Base-by-base conservation (phyloP, 2,329 filamentous ascomycete species). In the Nemania serpens region DNA sequence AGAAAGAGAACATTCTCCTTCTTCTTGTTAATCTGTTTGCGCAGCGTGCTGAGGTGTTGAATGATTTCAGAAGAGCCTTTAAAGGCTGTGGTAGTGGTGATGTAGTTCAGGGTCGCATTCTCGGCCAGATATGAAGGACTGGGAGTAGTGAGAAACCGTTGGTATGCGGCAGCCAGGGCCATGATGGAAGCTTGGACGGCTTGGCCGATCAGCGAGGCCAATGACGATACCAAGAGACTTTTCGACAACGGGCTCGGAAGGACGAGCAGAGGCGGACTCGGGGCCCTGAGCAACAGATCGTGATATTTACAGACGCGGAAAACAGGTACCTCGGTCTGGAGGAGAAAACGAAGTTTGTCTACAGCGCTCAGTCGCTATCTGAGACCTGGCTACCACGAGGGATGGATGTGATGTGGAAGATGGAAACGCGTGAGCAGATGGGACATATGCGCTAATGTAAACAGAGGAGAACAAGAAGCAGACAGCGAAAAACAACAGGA, bases 51-150 rank as follows among this genome's bases (percentile, higher is more conserved):
- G 64, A 97, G 78, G 77, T 98, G 93, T 79, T 91, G 93, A 77
- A 94, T 81, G 75, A 99, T 92, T 48, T 91, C 86, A 53, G 87
- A 83, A 48, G 89, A 77, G 68, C 91, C 88, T 64, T 83, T 81
- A 73, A 96, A 81, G 66, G 86, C 86, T 36, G 88, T 92, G 12
- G 93, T 89, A 7, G 94, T 97, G 58, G 93, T 92, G 75, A 98
- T 89, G 81, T 98, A 99, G 81, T 94, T 88, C 68, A 93, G 79
- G 46, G 89, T 85, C 60, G 89, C 88, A 75, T 88, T 82, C 55
- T 83, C 78, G 37, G 87, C 82, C 70, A 94, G 80, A 58, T 84
- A 78, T 58, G 85, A 84, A 57, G 86, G 78, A 76, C 79, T 87
- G 64, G 89, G 89, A 64, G 85, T 81, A 71, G 84, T 82, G 58